phyloP scores from a whole-genome alignment of 2,329 filamentous ascomycete species.

The Apiospora rasikravindrae region DNA sequence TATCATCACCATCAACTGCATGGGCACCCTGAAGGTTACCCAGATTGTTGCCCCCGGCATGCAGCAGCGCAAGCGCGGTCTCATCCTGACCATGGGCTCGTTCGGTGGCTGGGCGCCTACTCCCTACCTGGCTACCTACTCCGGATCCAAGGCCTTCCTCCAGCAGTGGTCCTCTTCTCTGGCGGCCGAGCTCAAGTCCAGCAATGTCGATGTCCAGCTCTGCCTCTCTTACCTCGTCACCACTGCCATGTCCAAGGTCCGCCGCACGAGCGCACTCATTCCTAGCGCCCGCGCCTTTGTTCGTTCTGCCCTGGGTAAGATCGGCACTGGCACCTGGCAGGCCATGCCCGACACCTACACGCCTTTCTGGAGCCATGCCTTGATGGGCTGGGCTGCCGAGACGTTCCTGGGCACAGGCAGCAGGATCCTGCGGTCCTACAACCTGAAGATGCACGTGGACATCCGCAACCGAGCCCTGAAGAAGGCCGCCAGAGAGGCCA shows the following conservation, averaged over 20 bases:
- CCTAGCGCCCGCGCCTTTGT: slow-evolving; percentile 87
- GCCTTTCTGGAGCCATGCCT: slow-evolving; percentile 89
- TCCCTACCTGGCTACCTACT: slow-evolving; percentile 93
- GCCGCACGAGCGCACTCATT: slow-evolving; percentile 76
- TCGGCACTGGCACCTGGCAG: slow-evolving; percentile 82
- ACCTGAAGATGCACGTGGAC: slow-evolving; percentile 75
- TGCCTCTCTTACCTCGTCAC: slow-evolving; percentile 93
- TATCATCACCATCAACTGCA: slow-evolving; percentile 95
- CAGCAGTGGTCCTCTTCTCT: slow-evolving; percentile 94
- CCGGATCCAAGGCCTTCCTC: slow-evolving; percentile 96
- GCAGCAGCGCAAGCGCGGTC: slow-evolving; percentile 80
- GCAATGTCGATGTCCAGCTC: slow-evolving; percentile 88
- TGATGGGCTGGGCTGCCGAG: slow-evolving; percentile 84
- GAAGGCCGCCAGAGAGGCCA: slow-evolving; percentile 82
- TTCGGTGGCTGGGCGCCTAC: slow-evolving; percentile 93
- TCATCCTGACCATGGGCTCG: slow-evolving; percentile 97
- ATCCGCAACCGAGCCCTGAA: slow-evolving; percentile 82
- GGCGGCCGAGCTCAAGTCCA: slow-evolving; percentile 78
- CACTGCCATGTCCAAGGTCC: slow-evolving; percentile 96
- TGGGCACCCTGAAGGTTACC: slow-evolving; percentile 87
- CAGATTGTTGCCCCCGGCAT: slow-evolving; percentile 85
- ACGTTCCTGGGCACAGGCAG: slow-evolving; percentile 58
- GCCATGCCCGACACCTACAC: slow-evolving; percentile 83
- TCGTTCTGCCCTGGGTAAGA: slow-evolving; percentile 74
- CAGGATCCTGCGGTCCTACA: slow-evolving; percentile 53